phyloP scores from a whole-genome alignment of 169 alveolate species.

The Plasmodium sp. region DNA sequence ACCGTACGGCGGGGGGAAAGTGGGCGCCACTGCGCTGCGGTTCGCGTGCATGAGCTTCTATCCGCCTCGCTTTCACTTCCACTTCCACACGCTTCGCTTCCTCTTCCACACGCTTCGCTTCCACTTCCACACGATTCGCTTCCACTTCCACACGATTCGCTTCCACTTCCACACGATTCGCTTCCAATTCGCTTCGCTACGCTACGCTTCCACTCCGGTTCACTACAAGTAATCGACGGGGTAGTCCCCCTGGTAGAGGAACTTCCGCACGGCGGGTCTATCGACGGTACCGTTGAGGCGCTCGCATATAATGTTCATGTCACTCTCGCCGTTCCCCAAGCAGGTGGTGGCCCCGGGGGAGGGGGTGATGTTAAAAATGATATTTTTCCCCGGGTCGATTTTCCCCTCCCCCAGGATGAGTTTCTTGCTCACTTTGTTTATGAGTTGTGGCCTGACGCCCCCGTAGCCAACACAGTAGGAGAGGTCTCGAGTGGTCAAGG shows the following conservation, averaged over 20 bases:
- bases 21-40: too few species aligned
- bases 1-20: neutral
- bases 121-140: too few species aligned
- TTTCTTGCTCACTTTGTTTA: conserved; percentile 82
- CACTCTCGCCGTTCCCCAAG: conserved; percentile 87
- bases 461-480: conserved; percentile 89
- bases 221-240: conserved; percentile 69
- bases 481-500: conserved; percentile 82
- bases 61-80: too few species aligned
- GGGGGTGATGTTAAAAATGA: conserved; percentile 88
- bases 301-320: conserved; percentile 86
- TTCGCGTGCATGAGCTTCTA: too few species aligned
- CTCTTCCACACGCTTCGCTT: too few species aligned
- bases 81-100: too few species aligned
- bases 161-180: too few species aligned
- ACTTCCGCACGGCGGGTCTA: conserved; percentile 75
- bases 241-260: conserved; percentile 85
- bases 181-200: neutral
- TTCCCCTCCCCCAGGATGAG: conserved; percentile 90
- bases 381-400: conserved; percentile 83
- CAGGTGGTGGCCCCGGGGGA: conserved; percentile 93
- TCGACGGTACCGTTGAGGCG: conserved; percentile 82
- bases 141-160: too few species aligned
- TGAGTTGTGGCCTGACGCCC: conserved; percentile 90
- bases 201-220: neutral